Conservation (phyloP, 495 filamentous ascomycete species). For the Penicillium samsonianum region DNA sequence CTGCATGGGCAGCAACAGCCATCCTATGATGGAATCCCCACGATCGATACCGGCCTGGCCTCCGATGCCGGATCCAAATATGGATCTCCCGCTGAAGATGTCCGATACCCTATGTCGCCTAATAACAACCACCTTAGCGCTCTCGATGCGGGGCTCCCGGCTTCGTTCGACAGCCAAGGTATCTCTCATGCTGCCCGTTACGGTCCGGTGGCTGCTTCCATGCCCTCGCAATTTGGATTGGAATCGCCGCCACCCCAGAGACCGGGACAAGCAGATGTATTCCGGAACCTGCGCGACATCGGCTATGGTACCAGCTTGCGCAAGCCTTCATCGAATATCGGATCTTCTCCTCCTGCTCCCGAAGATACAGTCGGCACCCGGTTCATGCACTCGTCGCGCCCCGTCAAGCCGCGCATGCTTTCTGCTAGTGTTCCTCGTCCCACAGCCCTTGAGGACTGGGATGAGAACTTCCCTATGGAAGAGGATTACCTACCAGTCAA, state of each 20-base stretch:
- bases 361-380: conserved; percentile 62
- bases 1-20: conserved; percentile 44
- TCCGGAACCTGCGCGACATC: conserved; percentile 79
- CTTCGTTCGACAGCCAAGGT: conserved; percentile 95
- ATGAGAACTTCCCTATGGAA: conserved; percentile 84
- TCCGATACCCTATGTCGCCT: conserved; percentile 73
- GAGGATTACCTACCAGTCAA: conserved; percentile 89
- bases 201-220: conserved; percentile 88
- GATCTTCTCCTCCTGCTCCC: conserved; percentile 63
- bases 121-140: conserved; percentile 65
- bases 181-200: conserved; percentile 88
- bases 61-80: conserved; percentile 78
- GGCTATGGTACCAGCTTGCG: conserved; percentile 74
- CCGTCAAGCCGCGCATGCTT: conserved; percentile 65
- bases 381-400: conserved; percentile 82
- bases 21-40: conserved; percentile 61
- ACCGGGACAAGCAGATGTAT: conserved; percentile 63
- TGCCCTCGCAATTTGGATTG: conserved; percentile 88
- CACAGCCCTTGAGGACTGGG: conserved; percentile 71
- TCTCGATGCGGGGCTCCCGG: conserved; percentile 91
- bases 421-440: conserved; percentile 75
- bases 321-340: conserved; percentile 54
- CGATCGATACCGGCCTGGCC: conserved; percentile 77
- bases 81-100: conserved; percentile 83
- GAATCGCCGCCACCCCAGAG: conserved; percentile 74